Evolutionary conservation across 2,329 filamentous ascomycete species (phyloP), one percentile per base, ranked within the genome.

Genomic region (Neocucurbitaria cava): DNA sequence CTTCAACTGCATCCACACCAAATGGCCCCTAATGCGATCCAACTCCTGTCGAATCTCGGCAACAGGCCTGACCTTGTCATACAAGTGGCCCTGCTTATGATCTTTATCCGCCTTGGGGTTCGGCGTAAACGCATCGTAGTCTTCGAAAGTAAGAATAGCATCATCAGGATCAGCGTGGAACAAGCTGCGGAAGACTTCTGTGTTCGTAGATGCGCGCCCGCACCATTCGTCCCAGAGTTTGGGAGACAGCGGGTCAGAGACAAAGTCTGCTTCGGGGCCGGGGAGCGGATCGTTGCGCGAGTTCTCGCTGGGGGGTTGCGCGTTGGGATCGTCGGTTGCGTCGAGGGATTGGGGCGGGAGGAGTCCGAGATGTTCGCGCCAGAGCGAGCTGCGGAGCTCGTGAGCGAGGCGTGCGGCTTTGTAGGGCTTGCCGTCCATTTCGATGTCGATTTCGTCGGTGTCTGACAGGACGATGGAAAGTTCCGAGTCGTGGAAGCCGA

Each of bases 1-100:
- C 41, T 92, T 86, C 68, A 98, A 75, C n/a, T 92, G 92, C 88
- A 96, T 94, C 91, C 91, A 96, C 6, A 98, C 94, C 36, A 98
- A 76, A 79, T 98, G 94, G 0, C 94, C 94, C 77, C 87, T 88
- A 63, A 98, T 86, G 69, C 89, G 83, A 66, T 92, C 87, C 45
- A 98, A 79, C 74, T 94, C 92, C 61, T 83, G 75, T 15, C 90
- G 84, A 6, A 95, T 87, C 50, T 96, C 88, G 21, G 87, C 81
- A 0, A 87, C 84, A 0, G 69, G 65, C 7, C 64, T 53, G 75
- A 89, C 91, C 54, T 85, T 85, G 72, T 96, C 92, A 67, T 90
- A 96, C 54, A 98, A 82, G 76, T 98, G 95, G 0, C 95, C 94
- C 3, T 92, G 79, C 75, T 91, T 95, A 58, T 79, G 71, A 10